Evolutionary conservation across 2,329 filamentous ascomycete species (phyloP).

Genomic region (Thermomyces lanuginosus): DNA sequence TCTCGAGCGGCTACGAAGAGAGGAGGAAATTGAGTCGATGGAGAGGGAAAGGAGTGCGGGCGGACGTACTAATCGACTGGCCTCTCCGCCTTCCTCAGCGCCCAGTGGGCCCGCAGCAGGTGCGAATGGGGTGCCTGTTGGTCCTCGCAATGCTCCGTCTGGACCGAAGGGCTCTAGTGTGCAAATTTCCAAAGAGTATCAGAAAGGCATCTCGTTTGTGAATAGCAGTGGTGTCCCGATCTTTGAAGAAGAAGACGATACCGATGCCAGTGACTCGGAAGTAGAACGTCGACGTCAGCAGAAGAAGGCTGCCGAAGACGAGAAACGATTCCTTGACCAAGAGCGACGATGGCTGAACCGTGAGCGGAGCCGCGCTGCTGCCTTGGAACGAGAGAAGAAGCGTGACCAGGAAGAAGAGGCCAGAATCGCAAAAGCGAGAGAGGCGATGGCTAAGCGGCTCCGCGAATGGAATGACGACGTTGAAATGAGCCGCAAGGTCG

Average conservation of each 20-base stretch:
- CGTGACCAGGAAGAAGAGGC: constrained; percentile 61
- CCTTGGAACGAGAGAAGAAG: constrained; percentile 68
- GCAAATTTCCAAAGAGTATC: constrained; percentile 54
- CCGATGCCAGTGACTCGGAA: constrained; percentile 74
- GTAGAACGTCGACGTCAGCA: constrained; percentile 55
- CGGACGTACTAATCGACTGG: constrained; percentile 46
- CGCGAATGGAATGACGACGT: constrained; percentile 77
- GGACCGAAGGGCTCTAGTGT: constrained; percentile 46
- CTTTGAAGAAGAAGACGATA: constrained; percentile 66
- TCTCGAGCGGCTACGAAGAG: constrained; percentile 66
- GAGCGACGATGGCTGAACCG: constrained; percentile 84
- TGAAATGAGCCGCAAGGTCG: constrained; percentile 55
- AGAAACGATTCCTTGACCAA: constrained; percentile 68
- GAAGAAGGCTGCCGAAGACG: constrained; percentile 57
- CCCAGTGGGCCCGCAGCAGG: constrained; percentile 46
- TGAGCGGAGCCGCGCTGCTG: constrained; percentile 67
- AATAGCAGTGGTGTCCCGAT: constrained; percentile 53
- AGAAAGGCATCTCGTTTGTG: constrained; percentile 66
- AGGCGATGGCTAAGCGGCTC: constrained; percentile 55
- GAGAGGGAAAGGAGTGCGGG: constrained; percentile 59
- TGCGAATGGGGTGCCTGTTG: constrained; percentile 61
- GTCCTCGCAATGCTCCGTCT: constrained; percentile 62
- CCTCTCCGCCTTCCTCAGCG: constrained; percentile 51
- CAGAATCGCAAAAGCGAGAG: constrained; percentile 45
- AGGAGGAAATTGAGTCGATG: constrained; percentile 82